A percentile compares a stretch with the other conserved stretches of the same genome.
Evolutionary conservation across 352 stramenopile genomes (phyloP).

Genomic region (Pythium rishiriense): DNA sequence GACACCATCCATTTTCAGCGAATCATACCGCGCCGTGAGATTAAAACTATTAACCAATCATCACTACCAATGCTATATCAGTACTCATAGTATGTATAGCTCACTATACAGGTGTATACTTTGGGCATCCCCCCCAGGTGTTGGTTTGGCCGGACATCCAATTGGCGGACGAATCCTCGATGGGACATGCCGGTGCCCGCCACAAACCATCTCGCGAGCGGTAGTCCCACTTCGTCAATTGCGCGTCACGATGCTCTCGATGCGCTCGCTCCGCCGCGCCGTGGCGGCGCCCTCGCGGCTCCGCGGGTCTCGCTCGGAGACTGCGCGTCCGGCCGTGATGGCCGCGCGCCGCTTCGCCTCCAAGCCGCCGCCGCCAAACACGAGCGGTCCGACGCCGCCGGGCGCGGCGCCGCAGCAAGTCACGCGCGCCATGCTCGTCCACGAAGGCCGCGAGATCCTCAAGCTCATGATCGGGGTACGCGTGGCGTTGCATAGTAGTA

Average conservation of each 20-base stretch:
- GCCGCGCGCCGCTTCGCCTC: slow-evolving; percentile 6
- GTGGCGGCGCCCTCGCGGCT: background rate
- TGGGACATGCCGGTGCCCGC: slow-evolving; percentile 9
- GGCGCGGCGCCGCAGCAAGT: slow-evolving; percentile 18
- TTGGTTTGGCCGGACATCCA: too few relatives aligned
- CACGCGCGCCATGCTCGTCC: slow-evolving; percentile 46
- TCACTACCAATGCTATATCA: background rate
- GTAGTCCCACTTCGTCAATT: too few relatives aligned
- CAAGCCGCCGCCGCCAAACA: background rate
- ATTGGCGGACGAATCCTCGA: too few relatives aligned
- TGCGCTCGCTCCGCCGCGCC: slow-evolving; percentile 1
- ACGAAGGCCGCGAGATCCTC: slow-evolving; percentile 58
- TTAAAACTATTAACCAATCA: background rate
- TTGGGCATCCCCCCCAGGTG: background rate
- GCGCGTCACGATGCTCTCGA: background rate
- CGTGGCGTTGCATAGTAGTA: too few relatives aligned
- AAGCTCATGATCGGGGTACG: slow-evolving; percentile 63
- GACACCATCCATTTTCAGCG: too few relatives aligned
- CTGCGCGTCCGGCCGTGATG: background rate
- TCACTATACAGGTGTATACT: slow-evolving; percentile 7
- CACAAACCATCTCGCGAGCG: too few relatives aligned
- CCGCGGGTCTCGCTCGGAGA: background rate
- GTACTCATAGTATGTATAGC: background rate
- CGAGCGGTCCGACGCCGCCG: background rate
- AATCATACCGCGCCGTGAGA: too few relatives aligned